Conservation (phyloP, 2,329 filamentous ascomycete species). For the Apiospora hydei region DNA sequence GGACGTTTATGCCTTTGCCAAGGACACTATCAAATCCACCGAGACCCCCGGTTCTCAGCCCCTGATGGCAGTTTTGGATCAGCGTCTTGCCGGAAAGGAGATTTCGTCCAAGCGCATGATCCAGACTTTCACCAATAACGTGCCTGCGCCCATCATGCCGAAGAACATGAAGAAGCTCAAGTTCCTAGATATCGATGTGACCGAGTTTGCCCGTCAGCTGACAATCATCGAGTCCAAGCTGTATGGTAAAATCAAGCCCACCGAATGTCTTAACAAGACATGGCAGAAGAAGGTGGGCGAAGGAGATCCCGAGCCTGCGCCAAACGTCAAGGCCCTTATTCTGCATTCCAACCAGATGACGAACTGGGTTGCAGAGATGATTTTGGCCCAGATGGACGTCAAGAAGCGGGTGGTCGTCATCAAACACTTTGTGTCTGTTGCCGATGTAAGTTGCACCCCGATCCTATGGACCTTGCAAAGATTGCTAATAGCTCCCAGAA, state of each 20-base stretch:
- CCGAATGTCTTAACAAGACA: conserved; percentile 96
- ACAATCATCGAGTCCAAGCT: conserved; percentile 96
- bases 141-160: conserved; percentile 88
- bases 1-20: conserved; percentile 88
- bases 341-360: conserved; percentile 98
- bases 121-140: conserved; percentile 82
- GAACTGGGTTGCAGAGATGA: conserved; percentile 99
- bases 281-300: conserved; percentile 96
- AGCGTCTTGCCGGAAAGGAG: conserved; percentile 87
- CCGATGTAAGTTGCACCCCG: conserved; percentile 73
- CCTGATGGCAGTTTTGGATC: conserved; percentile 86
- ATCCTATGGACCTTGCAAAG: conserved; percentile 26
- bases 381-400: conserved; percentile 90
- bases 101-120: conserved; percentile 85
- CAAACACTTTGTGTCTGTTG: conserved; percentile 96
- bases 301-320: conserved; percentile 82
- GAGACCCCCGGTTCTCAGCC: conserved; percentile 89
- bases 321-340: conserved; percentile 95
- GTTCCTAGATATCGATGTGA: conserved; percentile 94
- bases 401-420: conserved; percentile 97
- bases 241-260: conserved; percentile 94
- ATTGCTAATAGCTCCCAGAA: conserved; percentile 64
- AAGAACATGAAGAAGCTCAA: conserved; percentile 99
- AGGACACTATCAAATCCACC: conserved; percentile 89
- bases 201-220: conserved; percentile 95